Conservation (phyloP, 2,329 filamentous ascomycete species). For the Pseudopithomyces chartarum region DNA sequence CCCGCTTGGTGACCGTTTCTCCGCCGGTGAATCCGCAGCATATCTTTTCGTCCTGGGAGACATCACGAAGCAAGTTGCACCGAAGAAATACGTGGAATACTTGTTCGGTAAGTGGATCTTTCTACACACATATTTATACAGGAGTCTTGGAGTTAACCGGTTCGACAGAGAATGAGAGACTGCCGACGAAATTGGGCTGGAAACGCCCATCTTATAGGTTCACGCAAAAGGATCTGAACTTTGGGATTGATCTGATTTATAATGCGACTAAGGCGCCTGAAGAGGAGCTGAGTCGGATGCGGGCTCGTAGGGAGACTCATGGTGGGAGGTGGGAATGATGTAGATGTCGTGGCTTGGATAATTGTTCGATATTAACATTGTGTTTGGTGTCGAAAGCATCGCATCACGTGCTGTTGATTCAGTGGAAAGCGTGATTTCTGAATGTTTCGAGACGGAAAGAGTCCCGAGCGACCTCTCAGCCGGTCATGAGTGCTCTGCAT, state of each 20-base stretch:
- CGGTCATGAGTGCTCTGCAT: too few species aligned
- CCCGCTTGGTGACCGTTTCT: conserved; percentile 40
- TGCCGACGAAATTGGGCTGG: conserved; percentile 48
- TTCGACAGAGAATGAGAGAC: conserved; percentile 45
- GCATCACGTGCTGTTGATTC: background rate
- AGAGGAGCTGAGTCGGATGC: background rate
- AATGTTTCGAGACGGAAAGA: too few species aligned
- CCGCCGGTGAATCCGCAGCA: conserved; percentile 55
- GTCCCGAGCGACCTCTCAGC: too few species aligned
- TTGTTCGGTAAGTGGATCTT: conserved; percentile 50
- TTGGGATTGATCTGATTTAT: conserved; percentile 6
- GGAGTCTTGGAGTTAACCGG: background rate
- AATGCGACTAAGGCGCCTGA: conserved; percentile 6
- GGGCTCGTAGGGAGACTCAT: conserved; percentile 3
- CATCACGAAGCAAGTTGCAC: conserved; percentile 43
- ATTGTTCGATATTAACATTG: background rate
- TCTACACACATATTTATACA: background rate
- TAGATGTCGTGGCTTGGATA: background rate
- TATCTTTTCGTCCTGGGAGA: conserved; percentile 56
- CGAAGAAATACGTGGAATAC: conserved; percentile 48
- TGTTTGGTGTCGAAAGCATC: background rate
- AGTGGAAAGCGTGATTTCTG: too few species aligned
- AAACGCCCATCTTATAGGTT: conserved; percentile 7
- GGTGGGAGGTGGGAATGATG: background rate
- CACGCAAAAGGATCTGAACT: background rate